These are phyloP conservation scores for Grigorovia jiainica DNA, from an alignment of 805 yeast genomes.

Conservation along the genomic window DNA sequence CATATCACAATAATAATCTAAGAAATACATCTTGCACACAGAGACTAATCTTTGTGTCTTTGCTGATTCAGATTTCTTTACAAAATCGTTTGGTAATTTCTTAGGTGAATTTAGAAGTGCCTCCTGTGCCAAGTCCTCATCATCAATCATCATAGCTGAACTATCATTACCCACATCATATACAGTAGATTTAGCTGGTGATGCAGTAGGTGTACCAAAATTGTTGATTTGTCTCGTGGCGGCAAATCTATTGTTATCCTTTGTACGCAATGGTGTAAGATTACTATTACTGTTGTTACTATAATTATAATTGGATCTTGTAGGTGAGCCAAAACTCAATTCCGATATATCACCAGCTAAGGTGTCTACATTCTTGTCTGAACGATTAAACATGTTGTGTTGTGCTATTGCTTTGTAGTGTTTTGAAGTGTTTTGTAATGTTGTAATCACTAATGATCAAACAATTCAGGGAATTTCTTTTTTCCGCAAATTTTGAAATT, in stretches of 20 bases:
- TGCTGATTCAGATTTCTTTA: conserved; percentile 51
- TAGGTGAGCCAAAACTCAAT: conserved; percentile 21
- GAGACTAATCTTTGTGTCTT: conserved; percentile 80
- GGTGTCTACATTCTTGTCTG: conserved; percentile 25
- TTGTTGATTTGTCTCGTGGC: neutral
- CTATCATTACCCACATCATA: conserved; percentile 18
- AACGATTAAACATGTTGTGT: conserved; percentile 20
- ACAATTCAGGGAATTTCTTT: too few species aligned
- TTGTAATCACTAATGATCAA: too few species aligned
- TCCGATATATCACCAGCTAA: conserved; percentile 29
- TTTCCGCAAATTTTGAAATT: neutral
- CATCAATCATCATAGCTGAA: conserved; percentile 30
- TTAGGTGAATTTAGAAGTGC: conserved; percentile 26
- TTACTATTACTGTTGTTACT: conserved; percentile 1
- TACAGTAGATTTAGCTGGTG: conserved; percentile 24
- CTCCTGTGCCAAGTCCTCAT: conserved; percentile 16
- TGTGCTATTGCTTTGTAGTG: too few species aligned
- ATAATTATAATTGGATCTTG: conserved; percentile 1
- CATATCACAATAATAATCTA: conserved; percentile 93
- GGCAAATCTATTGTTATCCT: conserved; percentile 4
- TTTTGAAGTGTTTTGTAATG: too few species aligned
- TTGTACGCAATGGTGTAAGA: conserved; percentile 16
- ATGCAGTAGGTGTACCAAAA: conserved; percentile 16
- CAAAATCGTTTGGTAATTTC: conserved; percentile 38
- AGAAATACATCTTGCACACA: conserved; percentile 86